A percentile compares a stretch with the other conserved stretches of the same genome.
Conservation (phyloP, 441 rosid genomes). For the Croton setiger region DNA sequence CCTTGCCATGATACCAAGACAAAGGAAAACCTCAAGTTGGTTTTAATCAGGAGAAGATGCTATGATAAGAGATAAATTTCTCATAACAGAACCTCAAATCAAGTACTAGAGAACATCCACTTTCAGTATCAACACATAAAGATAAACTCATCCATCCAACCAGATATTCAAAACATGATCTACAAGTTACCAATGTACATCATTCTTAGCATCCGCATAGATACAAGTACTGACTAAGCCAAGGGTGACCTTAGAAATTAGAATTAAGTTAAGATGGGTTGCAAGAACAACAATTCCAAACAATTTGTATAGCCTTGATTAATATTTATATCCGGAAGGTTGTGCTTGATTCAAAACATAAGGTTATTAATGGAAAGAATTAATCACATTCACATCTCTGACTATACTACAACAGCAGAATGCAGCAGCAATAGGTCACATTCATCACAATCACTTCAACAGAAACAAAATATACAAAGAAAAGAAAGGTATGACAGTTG, state of each 20-base stretch:
- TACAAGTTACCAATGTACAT: neutral
- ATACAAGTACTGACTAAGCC: neutral
- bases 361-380: too few species aligned
- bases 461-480: neutral
- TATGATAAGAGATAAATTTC: neutral
- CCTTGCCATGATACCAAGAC: neutral
- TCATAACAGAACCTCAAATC: neutral
- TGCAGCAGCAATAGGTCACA: neutral
- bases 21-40: neutral
- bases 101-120: neutral
- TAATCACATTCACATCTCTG: neutral
- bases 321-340: neutral
- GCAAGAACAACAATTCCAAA: neutral
- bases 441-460: constrained; percentile 12
- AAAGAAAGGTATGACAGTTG: neutral
- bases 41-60: neutral
- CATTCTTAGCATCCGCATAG: neutral
- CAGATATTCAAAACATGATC: neutral
- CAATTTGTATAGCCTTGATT: neutral
- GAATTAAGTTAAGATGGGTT: neutral
- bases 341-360: neutral
- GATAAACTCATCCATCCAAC: neutral
- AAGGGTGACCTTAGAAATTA: neutral
- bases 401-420: neutral
- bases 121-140: neutral